Percentiles rank a stretch among this genome's conserved stretches.
Conservation (phyloP, 345 rosid species). For the Corchorus olitorius region DNA sequence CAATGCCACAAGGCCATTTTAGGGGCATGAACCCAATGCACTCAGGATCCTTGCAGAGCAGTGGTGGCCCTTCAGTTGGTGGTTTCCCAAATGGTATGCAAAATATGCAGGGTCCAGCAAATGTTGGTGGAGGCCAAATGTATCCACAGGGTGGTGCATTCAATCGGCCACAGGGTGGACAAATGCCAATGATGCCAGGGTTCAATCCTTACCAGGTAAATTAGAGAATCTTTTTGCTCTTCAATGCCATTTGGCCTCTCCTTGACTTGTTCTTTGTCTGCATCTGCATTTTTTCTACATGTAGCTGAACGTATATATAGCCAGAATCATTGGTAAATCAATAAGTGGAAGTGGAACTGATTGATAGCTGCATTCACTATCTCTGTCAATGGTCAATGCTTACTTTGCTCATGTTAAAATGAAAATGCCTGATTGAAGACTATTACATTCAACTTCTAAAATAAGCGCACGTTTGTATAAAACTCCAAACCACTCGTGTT, state of each 20-base stretch:
- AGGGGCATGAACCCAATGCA: constrained; percentile 80
- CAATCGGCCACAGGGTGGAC: constrained; percentile 77
- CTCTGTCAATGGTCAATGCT: neutral
- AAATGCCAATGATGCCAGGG: constrained; percentile 83
- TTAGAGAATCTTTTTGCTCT: neutral
- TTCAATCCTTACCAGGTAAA: constrained; percentile 85
- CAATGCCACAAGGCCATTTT: constrained; percentile 77
- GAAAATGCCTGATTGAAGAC: neutral
- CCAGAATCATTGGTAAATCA: neutral
- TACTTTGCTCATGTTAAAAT: neutral
- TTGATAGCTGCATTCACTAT: neutral
- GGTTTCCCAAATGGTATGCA: constrained; percentile 67
- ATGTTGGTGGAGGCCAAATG: constrained; percentile 56
- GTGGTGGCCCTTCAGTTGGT: constrained; percentile 57
- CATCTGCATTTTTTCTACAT: neutral
- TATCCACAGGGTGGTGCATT: constrained; percentile 75
- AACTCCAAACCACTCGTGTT: neutral
- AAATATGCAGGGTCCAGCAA: constrained; percentile 76
- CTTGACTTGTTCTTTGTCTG: neutral
- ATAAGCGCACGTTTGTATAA: neutral
- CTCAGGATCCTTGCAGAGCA: constrained; percentile 51
- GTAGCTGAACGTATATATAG: neutral
- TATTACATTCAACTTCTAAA: neutral
- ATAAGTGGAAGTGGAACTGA: neutral
- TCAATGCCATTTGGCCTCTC: neutral